A percentile compares a stretch with the other conserved stretches of the same genome.
These are phyloP conservation scores for Cutaneotrichosporon cavernicola DNA, from an alignment of 1,284 basidiomycete species.

Conservation along the genomic window DNA sequence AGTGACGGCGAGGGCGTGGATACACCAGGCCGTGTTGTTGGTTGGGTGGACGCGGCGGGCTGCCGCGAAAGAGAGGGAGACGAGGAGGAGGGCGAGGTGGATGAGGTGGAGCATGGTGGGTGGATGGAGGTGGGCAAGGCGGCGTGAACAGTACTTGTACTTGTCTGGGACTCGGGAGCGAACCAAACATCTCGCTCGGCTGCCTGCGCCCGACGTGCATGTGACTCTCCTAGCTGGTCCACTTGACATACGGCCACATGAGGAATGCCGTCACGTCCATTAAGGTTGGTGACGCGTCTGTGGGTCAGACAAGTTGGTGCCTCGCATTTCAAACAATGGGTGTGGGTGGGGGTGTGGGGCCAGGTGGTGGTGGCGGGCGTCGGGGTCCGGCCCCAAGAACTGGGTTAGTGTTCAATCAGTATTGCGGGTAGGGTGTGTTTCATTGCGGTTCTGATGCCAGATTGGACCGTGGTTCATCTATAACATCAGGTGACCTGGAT, in stretches of 20 bases:
- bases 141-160: neutral
- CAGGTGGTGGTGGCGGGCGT: too few relatives aligned
- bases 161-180: neutral
- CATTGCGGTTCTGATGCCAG: too few relatives aligned
- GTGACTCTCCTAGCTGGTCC: too few relatives aligned
- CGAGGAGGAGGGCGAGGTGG: neutral
- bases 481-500: too few relatives aligned
- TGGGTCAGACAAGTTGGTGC: neutral
- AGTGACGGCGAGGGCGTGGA: neutral
- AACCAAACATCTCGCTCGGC: neutral
- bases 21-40: neutral
- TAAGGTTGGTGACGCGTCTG: neutral
- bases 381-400: too few relatives aligned
- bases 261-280: neutral
- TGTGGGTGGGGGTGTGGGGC: too few relatives aligned
- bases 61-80: neutral
- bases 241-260: neutral
- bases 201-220: too few relatives aligned
- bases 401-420: too few relatives aligned
- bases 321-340: neutral
- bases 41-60: neutral
- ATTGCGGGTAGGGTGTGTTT: too few relatives aligned
- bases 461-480: too few relatives aligned
- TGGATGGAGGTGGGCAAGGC: neutral
- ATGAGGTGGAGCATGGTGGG: slow-evolving; percentile 1